Evolutionary conservation across 2,329 filamentous ascomycete genomes (phyloP).

Genomic region (Purpureocillium takamizusanense): DNA sequence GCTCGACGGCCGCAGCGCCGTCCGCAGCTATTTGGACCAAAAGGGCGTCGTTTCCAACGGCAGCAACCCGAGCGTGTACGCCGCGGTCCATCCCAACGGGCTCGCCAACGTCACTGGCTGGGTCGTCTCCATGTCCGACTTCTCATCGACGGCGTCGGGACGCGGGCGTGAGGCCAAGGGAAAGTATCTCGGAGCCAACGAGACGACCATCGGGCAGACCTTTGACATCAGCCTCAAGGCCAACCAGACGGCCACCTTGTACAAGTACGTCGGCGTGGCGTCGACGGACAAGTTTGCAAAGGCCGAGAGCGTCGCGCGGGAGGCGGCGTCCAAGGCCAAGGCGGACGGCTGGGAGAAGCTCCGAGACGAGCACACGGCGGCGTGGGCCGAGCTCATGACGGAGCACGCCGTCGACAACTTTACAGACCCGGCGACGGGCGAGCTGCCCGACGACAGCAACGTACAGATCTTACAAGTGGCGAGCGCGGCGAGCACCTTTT

Average conservation of each 20-base stretch:
- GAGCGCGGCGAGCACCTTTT: constrained; percentile 45
- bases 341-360: constrained; percentile 45
- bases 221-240: constrained; percentile 42
- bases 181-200: constrained; percentile 41
- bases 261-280: constrained; percentile 60
- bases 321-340: constrained; percentile 38
- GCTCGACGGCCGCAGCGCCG: constrained; percentile 59
- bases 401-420: constrained; percentile 56
- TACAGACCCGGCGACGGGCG: constrained; percentile 39
- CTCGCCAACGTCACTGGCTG: constrained; percentile 52
- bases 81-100: constrained; percentile 54
- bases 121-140: constrained; percentile 35
- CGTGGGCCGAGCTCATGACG: constrained; percentile 55
- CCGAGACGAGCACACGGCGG: constrained; percentile 44
- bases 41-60: constrained; percentile 36
- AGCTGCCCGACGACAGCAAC: constrained; percentile 45
- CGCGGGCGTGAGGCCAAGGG: constrained; percentile 13
- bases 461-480: constrained; percentile 46
- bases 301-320: constrained; percentile 43
- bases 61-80: constrained; percentile 49
- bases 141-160: constrained; percentile 32
- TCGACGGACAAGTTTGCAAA: constrained; percentile 59
- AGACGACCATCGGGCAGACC: constrained; percentile 56
- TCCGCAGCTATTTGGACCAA: constrained; percentile 45
- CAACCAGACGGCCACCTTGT: constrained; percentile 44